Evolutionary conservation across 345 rosid genomes (phyloP), one percentile per base, ranked within the genome.

Genomic region (Eutrema japonicum): DNA sequence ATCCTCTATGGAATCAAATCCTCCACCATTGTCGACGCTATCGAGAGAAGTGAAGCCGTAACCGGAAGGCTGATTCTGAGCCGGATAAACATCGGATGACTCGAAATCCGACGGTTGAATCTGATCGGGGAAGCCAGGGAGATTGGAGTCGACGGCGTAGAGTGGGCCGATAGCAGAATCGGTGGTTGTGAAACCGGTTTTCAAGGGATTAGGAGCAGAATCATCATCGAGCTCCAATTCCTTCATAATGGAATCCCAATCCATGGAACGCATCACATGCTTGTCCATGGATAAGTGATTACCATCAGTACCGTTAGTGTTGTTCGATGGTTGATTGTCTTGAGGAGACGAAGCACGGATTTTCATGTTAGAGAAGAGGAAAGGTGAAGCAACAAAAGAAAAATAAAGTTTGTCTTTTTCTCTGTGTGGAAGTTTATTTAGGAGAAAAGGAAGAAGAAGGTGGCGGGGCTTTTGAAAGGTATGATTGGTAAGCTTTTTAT

Each of bases 221-320:
- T 93, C 93, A 10, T 78, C 81, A 22, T 78, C 81, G 1, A 88
- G 88, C 45, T 90, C 96, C 41, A 92, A 62, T 29, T 95, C 99
- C 48, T 77, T 82, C 94, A 95, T 88, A 73, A 90, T 83, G 6
- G 94, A 85, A 50, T 95, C 99, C 97, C 96, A 95, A 56, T 92
- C 97, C 84, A 91, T 81, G 62, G 81, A 78, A 46, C 88, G 96
- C 46, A 88, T 78, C 12, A 83, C 84, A 55, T 86, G 87, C 38
- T 91, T 96, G 37, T 77, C 80, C 68, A 77, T 58, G 0, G 80
- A 66, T 27, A 67, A 66, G 4, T 65, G 80, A 18, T 77, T 77
- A 56, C 47, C n/a, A 65, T 68, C 70, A 27, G 70, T 61, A 41
- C 43, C 64, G 55, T 9, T 71, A 71, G 27, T 68, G 61, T 41